A percentile compares a stretch with the other conserved stretches of the same genome.
These are phyloP conservation scores for Lotus japonicus DNA, from an alignment of 306 rosid genomes.

Conservation along the genomic window DNA sequence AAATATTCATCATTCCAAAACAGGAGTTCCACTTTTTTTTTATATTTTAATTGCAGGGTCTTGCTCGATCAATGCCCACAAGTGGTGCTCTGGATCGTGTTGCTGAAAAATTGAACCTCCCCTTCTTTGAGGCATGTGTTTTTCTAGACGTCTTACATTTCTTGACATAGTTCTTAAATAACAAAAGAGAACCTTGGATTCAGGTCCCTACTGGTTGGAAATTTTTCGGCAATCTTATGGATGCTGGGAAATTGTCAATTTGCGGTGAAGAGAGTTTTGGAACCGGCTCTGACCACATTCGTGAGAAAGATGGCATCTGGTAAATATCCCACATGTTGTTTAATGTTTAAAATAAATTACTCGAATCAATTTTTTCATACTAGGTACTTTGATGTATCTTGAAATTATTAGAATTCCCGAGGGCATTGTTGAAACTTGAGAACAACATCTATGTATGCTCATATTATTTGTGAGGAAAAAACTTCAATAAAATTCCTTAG, in stretches of 20 bases:
- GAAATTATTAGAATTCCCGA: not conserved
- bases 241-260: conserved; percentile 84
- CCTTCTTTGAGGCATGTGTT: conserved; percentile 75
- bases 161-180: conserved; percentile 9
- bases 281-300: conserved; percentile 98
- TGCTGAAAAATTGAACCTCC: conserved; percentile 80
- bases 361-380: not conserved
- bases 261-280: conserved; percentile 99
- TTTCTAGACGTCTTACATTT: conserved; percentile 5
- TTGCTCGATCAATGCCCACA: conserved; percentile 98
- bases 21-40: conserved; percentile 2
- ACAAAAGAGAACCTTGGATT: conserved; percentile 20
- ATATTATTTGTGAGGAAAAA: not conserved
- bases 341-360: not conserved
- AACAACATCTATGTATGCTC: not conserved
- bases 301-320: conserved; percentile 99
- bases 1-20: not conserved
- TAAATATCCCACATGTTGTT: conserved; percentile 32
- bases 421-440: not conserved
- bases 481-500: not conserved
- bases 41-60: conserved; percentile 52
- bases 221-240: conserved; percentile 98
- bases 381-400: not conserved
- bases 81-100: conserved; percentile 92
- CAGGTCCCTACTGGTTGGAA: conserved; percentile 99